Evolutionary conservation across 441 rosid genomes (phyloP), one percentile per base, ranked within the genome.

Genomic region (Raphanus hybrid): DNA sequence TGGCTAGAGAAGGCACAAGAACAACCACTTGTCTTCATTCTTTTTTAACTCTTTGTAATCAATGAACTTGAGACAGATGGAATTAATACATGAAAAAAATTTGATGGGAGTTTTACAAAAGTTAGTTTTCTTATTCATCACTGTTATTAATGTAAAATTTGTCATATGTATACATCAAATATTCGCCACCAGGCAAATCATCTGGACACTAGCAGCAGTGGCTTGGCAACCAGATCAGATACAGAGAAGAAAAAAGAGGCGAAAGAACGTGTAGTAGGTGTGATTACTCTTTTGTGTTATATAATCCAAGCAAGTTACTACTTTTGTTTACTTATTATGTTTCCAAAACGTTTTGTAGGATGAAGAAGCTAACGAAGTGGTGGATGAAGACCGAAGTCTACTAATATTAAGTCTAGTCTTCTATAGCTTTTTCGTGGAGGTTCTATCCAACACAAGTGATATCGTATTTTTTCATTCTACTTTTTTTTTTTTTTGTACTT

Each of bases 361-460:
- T 76, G 98, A 94, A 82, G 98, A 91, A 70, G 91, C 91, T 66
- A 89, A 90, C 5, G 83, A 75, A 71, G 71, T 92, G 73, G 79
- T 94, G 84, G 91, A 84, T 34, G 82, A 88, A 84, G 98, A 2
- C 26, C 26, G 96, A 76, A 76, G 83, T 84, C 8, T 48, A 50
- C 14, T 5, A 50, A 14, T 50, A 14, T n/a, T 4, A 50, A 11
- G 18, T 50, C 55, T n/a, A 14, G 55, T 50, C 8, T 18, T 50
- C 55, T 14, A 50, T 48, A 7, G 15, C 55, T n/a, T 48, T n/a
- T 5, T 50, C 55, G 16, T 50, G 55, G 55, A 45, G 14, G 5
- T 11, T 43, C 52, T 11, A 11, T 43, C 52, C 14, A 43, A 43
- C 11, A 43, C 52, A 43, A 41, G 48, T 41, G n/a, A 41, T 0